Evolutionary conservation across 2,329 filamentous ascomycete species (phyloP), one percentile per base, ranked within the genome.

Genomic region (Berkeleyomyces rouxiae): DNA sequence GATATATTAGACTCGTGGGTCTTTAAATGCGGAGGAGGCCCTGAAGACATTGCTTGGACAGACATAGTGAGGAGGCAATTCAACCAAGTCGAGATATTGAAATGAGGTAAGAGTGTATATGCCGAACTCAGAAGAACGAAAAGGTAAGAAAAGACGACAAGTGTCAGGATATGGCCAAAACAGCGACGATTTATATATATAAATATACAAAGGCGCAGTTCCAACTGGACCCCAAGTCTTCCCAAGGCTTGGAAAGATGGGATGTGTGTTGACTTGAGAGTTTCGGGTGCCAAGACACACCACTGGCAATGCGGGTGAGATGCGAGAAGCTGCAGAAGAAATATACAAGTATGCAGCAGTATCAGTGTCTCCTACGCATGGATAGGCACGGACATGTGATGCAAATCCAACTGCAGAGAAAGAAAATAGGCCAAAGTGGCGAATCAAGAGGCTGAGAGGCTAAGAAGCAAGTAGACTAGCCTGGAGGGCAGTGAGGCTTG

Each of bases 381-480:
- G 5, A 31, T 33, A 58, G 55, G 16, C 55, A 58, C 55, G 55
- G 57, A 42, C 57, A 58, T 44, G 57, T 58, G 57, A 58, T 55
- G 49, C 49, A 55, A 55, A 55, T 55, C 33, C 33, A 55, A 36
- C 13, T 55, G 49, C 49, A 55, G n/a, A 33, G 47, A 51, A 55
- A 55, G 49, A 55, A 55, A 55, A 39, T 55, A 55, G 33, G 7
- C 49, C 49, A 55, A 39, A 55, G 49, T 55, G 49, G 49, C 49
- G 13, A 55, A 55, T 55, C 49, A 55, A 55, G 49, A 55, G 49
- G 49, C 49, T 55, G 33, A 55, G 49, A 55, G 37, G 49, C 49
- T 37, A 55, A 13, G 10, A 37, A 55, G 49, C 49, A 55, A 39
- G 7, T 37, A 55, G 49, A 37, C 49, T 55, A 55, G 49, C 49